Evolutionary conservation across 2,329 filamentous ascomycete species (phyloP).

Genomic region (Calonectria pauciramosa): DNA sequence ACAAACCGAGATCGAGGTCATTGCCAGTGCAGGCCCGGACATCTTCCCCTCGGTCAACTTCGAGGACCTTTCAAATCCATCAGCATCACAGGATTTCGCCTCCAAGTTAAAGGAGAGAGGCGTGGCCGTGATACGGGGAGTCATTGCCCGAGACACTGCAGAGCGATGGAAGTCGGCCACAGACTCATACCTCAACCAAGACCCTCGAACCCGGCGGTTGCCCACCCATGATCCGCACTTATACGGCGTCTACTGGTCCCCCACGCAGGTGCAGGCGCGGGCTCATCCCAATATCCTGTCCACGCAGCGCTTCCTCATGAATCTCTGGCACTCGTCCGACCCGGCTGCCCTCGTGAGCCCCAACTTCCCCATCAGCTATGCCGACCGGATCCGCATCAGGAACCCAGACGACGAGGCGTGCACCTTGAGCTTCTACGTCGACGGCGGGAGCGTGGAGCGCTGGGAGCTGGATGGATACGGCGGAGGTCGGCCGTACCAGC

Average conservation of each 20-base stretch:
- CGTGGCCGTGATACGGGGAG: constrained; percentile 50
- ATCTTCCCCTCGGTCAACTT: constrained; percentile 60
- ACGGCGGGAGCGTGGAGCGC: constrained; percentile 76
- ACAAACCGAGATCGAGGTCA: constrained; percentile 53
- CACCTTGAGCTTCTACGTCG: constrained; percentile 70
- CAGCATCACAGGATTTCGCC: constrained; percentile 43
- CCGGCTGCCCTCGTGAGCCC: constrained; percentile 58
- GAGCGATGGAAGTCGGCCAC: constrained; percentile 65
- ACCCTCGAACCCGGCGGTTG: constrained; percentile 54
- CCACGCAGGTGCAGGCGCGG: constrained; percentile 55
- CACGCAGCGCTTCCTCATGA: constrained; percentile 64
- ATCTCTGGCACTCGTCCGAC: constrained; percentile 49
- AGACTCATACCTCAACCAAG: constrained; percentile 66
- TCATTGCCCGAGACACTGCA: constrained; percentile 47
- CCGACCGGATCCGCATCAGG: constrained; percentile 70
- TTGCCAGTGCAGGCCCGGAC: constrained; percentile 46
- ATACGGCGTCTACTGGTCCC: constrained; percentile 57
- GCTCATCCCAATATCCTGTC: constrained; percentile 56
- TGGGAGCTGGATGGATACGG: constrained; percentile 76
- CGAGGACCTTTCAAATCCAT: constrained; percentile 50
- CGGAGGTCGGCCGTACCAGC: constrained; percentile 71
- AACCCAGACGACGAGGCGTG: constrained; percentile 66
- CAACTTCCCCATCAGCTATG: constrained; percentile 68
- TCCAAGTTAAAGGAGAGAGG: constrained; percentile 47
- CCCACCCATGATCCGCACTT: constrained; percentile 50